Evolutionary conservation across 2,329 filamentous ascomycete species (phyloP).

Genomic region (Xylaria polymorpha): DNA sequence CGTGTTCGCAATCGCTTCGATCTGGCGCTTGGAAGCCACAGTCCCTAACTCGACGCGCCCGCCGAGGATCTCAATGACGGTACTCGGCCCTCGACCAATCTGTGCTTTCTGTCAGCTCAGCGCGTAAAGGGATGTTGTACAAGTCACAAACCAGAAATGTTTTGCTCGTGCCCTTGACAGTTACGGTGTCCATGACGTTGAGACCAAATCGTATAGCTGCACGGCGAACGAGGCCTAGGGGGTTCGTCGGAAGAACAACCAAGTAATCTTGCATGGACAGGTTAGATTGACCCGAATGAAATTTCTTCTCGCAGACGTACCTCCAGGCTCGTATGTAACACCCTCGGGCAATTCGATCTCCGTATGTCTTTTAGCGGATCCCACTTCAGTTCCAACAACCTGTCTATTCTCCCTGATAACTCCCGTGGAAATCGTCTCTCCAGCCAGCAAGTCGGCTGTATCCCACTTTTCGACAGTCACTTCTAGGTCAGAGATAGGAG

Average conservation of each 20-base stretch:
- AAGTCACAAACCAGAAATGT: constrained; percentile 25
- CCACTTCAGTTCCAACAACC: constrained; percentile 30
- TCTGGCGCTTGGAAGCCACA: constrained; percentile 54
- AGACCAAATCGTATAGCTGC: constrained; percentile 25
- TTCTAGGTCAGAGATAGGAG: constrained; percentile 20
- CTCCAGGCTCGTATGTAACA: constrained; percentile 34
- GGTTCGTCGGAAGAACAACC: constrained; percentile 37
- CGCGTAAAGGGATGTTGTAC: background rate
- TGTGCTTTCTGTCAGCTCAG: constrained; percentile 2
- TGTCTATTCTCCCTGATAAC: constrained; percentile 29
- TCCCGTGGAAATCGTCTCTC: constrained; percentile 22
- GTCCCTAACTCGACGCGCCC: constrained; percentile 40
- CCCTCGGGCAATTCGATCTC: constrained; percentile 33
- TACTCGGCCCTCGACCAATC: constrained; percentile 28
- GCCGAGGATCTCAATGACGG: constrained; percentile 58
- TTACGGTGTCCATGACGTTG: constrained; percentile 31
- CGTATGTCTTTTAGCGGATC: constrained; percentile 32
- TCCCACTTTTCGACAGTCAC: constrained; percentile 29
- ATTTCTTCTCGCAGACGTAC: constrained; percentile 16
- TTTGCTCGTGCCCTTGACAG: constrained; percentile 36
- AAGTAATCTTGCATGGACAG: constrained; percentile 25
- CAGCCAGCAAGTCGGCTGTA: constrained; percentile 28
- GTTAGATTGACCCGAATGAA: constrained; percentile 5
- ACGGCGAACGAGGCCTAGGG: constrained; percentile 22
- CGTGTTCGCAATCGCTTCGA: constrained; percentile 61